A percentile compares a stretch with the other conserved stretches of the same genome.
Evolutionary conservation across 75 land plant species (phyloP).

Genomic region (Pseudotsuga menziesii): DNA sequence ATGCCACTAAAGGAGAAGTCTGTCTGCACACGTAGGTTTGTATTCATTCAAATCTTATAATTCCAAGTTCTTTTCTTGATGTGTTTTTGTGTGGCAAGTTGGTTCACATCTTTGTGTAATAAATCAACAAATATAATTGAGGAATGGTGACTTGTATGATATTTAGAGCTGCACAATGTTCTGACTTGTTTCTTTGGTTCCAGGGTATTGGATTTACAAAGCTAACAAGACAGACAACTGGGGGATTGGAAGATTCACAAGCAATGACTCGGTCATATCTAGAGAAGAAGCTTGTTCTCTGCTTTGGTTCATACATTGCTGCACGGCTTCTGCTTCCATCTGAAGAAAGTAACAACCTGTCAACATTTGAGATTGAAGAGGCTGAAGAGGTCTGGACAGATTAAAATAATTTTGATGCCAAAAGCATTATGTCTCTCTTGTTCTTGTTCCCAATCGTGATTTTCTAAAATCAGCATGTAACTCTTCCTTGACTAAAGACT

Average conservation of each 20-base stretch:
- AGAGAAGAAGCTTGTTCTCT: constrained; percentile 87
- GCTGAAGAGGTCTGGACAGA: constrained; percentile 64
- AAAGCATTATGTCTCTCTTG: background rate
- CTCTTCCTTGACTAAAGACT: background rate
- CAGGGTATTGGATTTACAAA: constrained; percentile 94
- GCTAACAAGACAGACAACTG: constrained; percentile 55
- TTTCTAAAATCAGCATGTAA: background rate
- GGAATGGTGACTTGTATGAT: no score
- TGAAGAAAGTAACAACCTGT: constrained; percentile 77
- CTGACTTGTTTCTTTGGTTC: background rate
- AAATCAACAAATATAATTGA: no score
- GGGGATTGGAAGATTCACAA: constrained; percentile 59
- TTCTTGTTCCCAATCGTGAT: background rate
- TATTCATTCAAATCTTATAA: no score
- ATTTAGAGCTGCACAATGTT: no score
- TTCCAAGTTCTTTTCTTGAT: no score
- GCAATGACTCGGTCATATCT: constrained; percentile 68
- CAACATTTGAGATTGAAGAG: constrained; percentile 56
- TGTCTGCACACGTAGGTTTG: no score
- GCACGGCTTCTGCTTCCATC: constrained; percentile 72
- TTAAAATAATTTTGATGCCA: background rate
- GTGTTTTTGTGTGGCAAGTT: no score
- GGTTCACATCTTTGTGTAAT: no score
- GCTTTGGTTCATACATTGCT: constrained; percentile 87
- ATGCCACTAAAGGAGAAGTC: no score